Evolutionary conservation across 306 rosid genomes (phyloP).

Genomic region (Dalbergia oliveri): DNA sequence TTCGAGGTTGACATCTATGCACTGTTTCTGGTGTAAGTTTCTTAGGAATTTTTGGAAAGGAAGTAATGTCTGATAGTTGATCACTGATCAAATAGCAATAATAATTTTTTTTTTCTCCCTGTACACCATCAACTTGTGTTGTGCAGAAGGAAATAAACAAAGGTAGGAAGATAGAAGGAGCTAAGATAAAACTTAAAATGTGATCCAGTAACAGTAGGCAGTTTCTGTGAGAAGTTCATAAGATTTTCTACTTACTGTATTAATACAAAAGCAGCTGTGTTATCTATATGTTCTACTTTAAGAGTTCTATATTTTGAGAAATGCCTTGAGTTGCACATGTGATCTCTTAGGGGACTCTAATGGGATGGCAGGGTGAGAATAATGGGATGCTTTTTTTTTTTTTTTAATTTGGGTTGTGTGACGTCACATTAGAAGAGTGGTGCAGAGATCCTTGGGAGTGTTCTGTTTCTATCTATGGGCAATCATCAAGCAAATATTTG

Average conservation of each 20-base stretch:
- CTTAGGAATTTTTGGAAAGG: background rate
- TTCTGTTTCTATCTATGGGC: background rate
- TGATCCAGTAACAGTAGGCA: background rate
- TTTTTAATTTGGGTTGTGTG: background rate
- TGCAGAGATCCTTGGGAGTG: background rate
- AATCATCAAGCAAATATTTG: constrained; percentile 13
- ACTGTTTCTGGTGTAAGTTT: background rate
- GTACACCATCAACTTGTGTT: background rate
- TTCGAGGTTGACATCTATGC: background rate
- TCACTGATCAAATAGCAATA: background rate
- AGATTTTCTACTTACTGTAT: background rate
- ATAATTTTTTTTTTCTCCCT: background rate
- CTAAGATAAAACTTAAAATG: background rate
- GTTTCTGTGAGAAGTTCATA: background rate
- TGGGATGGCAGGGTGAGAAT: background rate
- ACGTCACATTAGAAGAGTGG: background rate
- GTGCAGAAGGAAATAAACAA: background rate
- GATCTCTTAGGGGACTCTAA: constrained; percentile 20
- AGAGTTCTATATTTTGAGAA: constrained; percentile 33
- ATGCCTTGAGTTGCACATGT: constrained; percentile 5
- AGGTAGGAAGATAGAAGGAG: background rate
- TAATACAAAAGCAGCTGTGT: background rate
- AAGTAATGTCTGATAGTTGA: background rate
- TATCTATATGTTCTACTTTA: background rate
- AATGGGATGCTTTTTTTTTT: background rate